A percentile compares a stretch with the other conserved stretches of the same genome.
phyloP scores from a whole-genome alignment of 306 rosid species.

The Phaseolus lunatus region DNA sequence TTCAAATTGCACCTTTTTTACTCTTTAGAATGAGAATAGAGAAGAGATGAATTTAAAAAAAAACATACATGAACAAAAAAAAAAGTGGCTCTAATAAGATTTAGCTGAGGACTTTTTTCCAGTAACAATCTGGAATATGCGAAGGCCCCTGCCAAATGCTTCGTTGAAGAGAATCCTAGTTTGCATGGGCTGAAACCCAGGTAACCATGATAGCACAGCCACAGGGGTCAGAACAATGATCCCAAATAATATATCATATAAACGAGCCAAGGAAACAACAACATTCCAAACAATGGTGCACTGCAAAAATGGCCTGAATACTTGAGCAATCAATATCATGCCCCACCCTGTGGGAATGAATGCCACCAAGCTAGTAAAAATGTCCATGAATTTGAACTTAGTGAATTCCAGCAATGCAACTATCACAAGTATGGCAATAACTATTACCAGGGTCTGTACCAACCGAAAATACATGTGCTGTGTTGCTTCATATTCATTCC shows the following conservation, averaged over 20 bases:
- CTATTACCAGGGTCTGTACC: conserved; percentile 69
- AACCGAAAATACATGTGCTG: conserved; percentile 81
- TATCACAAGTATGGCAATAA: conserved; percentile 59
- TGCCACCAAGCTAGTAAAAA: conserved; percentile 80
- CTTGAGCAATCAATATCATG: conserved; percentile 80
- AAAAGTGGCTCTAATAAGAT: conserved; percentile 49
- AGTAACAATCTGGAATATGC: conserved; percentile 74
- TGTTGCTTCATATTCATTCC: conserved; percentile 63
- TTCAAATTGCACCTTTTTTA: no score
- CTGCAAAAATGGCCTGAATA: conserved; percentile 66
- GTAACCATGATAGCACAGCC: conserved; percentile 86
- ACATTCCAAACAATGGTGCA: conserved; percentile 60
- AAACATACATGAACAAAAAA: conserved; percentile 30
- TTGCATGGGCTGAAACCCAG: conserved; percentile 93
- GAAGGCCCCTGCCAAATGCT: conserved; percentile 87
- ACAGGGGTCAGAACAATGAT: conserved; percentile 76
- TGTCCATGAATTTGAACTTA: conserved; percentile 58
- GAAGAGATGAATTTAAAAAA: not conserved
- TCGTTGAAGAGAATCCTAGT: conserved; percentile 87
- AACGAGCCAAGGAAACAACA: conserved; percentile 71
- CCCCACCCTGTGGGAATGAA: conserved; percentile 97
- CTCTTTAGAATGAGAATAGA: no score
- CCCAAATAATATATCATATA: conserved; percentile 81
- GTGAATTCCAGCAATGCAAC: conserved; percentile 75
- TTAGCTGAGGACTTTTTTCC: conserved; percentile 57